Base-by-base conservation (phyloP, 495 filamentous ascomycete genomes). In the Talaromyces thailandensis region DNA sequence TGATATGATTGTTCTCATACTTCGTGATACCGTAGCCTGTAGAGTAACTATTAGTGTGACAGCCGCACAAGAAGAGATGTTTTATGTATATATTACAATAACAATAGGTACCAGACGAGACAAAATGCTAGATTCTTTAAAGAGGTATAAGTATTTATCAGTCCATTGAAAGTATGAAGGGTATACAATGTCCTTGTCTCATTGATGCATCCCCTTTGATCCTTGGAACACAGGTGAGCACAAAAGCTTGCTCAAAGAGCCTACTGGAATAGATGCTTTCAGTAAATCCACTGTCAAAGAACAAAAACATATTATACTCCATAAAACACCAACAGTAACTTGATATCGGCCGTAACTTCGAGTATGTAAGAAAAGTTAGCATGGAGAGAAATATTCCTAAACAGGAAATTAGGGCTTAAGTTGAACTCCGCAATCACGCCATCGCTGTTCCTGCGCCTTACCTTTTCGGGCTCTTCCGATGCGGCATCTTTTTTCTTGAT, bases 371-470 rank as follows among this genome's bases (percentile, higher is more conserved):
- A n/a, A 28, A 24, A n/a, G 28, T 1, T 26, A 21, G 24, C 9
- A 29, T 26, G 16, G 23, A 28, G 23, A 26, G 24, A 55, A 24
- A 9, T 28, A 16, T 37, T 58, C 32, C 32, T 4, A 37, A 58
- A 37, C 1, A 32, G 32, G 32, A 58, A 37, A 58, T 58, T 37
- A 58, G 51, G 51, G 51, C 51, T n/a, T 55, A 55, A 55, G 14
- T 55, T 3, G 24, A 55, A 12, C 43, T 48, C 43, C 43, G 43
- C 43, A 48, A 55, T 55, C 51, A 55, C 51, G 51, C 51, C 51
- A 55, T 55, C 51, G 51, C 51, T 55, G 51, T 55, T 55, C 51
- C 51, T 55, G 51, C 23, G 51, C 51, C 26, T 55, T 55, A 26
- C 51, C 51, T 28, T 55, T 55, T 55, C 16, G 12, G 16, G 51